Percentiles rank a stretch among this genome's conserved stretches.
These are phyloP conservation scores for Populus hybrid DNA, from an alignment of 441 rosid genomes.

Conservation along the genomic window DNA sequence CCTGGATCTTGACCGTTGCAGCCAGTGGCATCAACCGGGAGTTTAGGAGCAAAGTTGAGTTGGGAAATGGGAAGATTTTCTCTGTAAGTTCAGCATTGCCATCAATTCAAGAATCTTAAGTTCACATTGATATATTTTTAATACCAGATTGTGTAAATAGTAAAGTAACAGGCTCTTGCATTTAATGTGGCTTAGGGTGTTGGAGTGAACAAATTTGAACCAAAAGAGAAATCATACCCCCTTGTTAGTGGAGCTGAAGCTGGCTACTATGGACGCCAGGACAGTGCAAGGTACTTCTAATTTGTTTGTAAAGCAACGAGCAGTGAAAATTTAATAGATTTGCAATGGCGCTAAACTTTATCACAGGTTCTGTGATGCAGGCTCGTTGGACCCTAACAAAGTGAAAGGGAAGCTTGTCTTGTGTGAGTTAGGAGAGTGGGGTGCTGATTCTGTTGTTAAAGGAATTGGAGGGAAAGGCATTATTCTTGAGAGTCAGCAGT, in stretches of 20 bases:
- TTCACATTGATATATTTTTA: neutral
- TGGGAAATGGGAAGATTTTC: constrained; percentile 55
- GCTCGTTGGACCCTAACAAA: constrained; percentile 55
- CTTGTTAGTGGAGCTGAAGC: constrained; percentile 68
- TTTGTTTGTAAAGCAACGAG: neutral
- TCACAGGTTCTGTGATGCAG: constrained; percentile 53
- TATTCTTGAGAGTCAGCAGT: constrained; percentile 40
- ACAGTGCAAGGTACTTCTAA: constrained; percentile 36
- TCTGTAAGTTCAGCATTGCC: constrained; percentile 33
- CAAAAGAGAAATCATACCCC: constrained; percentile 52
- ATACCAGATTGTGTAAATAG: neutral
- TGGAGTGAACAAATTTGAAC: constrained; percentile 57
- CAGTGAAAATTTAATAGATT: neutral
- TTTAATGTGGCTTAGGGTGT: constrained; percentile 43
- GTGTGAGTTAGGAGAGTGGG: constrained; percentile 47
- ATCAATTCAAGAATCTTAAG: neutral
- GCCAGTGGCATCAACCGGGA: constrained; percentile 63
- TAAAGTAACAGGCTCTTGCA: neutral
- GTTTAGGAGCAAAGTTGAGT: constrained; percentile 51
- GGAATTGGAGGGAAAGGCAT: constrained; percentile 62
- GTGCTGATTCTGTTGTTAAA: constrained; percentile 63
- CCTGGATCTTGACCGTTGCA: constrained; percentile 65
- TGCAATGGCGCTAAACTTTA: too few species aligned
- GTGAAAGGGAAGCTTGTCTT: constrained; percentile 67
- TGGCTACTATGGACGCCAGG: constrained; percentile 34